Evolutionary conservation across 495 filamentous ascomycete species (phyloP).

Genomic region (Penicillium daleae): DNA sequence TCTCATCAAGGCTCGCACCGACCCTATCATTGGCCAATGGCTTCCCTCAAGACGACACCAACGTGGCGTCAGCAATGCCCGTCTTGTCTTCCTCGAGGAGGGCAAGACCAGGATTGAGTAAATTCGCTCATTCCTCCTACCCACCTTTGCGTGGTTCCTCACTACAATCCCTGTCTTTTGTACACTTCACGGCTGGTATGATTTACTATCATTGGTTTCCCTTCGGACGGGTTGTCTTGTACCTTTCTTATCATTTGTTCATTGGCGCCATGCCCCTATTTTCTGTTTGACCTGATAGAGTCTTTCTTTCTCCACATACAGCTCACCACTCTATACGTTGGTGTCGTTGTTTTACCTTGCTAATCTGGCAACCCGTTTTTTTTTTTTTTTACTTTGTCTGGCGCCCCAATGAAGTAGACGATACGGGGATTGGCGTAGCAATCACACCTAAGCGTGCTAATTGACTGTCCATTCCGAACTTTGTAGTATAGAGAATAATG

Average conservation of each 20-base stretch:
- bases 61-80: conserved; percentile 74
- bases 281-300: conserved; percentile 8
- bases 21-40: conserved; percentile 73
- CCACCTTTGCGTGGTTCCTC: background rate
- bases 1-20: conserved; percentile 71
- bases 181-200: conserved; percentile 30
- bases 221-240: conserved; percentile 4
- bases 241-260: conserved; percentile 20
- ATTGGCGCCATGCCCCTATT: conserved; percentile 2
- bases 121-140: conserved; percentile 5
- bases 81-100: conserved; percentile 83
- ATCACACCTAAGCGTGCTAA: conserved; percentile 5
- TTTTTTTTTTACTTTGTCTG: background rate
- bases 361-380: background rate
- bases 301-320: conserved; percentile 7
- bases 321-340: background rate
- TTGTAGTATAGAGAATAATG: background rate
- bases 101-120: conserved; percentile 96
- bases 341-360: background rate
- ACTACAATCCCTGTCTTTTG: conserved; percentile 12
- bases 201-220: conserved; percentile 23
- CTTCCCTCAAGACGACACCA: conserved; percentile 68
- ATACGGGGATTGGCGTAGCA: conserved; percentile 5
- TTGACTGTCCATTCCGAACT: background rate
- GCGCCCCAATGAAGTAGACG: conserved; percentile 17